Base-by-base conservation (phyloP, 2,329 filamentous ascomycete species). In the Microcyclospora tardicrescens region DNA sequence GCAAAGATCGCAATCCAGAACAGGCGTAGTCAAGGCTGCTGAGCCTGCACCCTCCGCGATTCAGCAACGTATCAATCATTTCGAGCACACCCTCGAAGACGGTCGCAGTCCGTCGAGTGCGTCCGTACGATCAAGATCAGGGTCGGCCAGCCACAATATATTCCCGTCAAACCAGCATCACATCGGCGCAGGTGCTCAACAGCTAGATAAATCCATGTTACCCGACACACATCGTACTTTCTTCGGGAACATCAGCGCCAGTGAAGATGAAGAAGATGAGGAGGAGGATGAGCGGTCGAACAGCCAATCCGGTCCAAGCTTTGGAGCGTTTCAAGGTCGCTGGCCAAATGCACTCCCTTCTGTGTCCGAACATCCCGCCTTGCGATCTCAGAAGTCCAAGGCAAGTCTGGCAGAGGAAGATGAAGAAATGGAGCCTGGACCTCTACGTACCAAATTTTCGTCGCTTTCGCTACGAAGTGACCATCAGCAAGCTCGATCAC, bases 1-100 rank as follows among this genome's bases (percentile, higher is more conserved):
- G 57, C 82, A 89, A 46, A 75, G 82, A 35, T 53, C 55, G 8
- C 46, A 47, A 6, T 58, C 56, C 6, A 50, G 37, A 24, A 42
- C 45, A 14, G 47, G 38, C 10, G 35, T 41, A 9, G 50, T 46
- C 12, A 45, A 40, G 29, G 16, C 12, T 2, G 11, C 16, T 2
- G 36, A 30, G 9, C 33, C 30, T 16, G 33, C 28, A 12, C 16
- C 32, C 30, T 43, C 50, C 14, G 44, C 48, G 9, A 34, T 48
- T 12, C 49, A 53, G 32, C 52, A 51, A 28, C 50, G 50, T 9
- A 43, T 47, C 28, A 41, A 43, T 24, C 47, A 44, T 11, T 42
- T 46, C 24, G 53, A 54, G 24, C 42, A 46, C 11, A 28, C 38
- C 6, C 19, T 24, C 19, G 44, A 53, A 12, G 44, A 43, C 14